phyloP scores from a whole-genome alignment of 2,329 filamentous ascomycete genomes.

The Fusarium redolens region DNA sequence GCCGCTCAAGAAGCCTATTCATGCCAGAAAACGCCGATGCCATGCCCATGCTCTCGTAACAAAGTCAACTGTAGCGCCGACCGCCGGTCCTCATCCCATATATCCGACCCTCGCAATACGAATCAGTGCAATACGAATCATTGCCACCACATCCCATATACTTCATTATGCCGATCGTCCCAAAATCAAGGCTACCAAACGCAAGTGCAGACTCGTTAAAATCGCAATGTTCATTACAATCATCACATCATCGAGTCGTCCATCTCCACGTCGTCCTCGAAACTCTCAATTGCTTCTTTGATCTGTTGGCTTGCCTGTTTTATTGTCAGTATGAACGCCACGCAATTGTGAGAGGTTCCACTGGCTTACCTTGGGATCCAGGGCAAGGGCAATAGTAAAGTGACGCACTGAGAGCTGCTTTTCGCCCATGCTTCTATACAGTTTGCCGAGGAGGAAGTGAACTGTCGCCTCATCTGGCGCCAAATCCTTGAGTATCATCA shows the following conservation, averaged over 20 bases:
- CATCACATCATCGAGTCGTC: conserved; percentile 73
- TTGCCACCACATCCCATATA: conserved; percentile 15
- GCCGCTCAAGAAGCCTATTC: conserved; percentile 27
- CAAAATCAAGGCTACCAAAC: conserved; percentile 33
- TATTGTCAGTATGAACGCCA: conserved; percentile 7
- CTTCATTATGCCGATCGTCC: conserved; percentile 33
- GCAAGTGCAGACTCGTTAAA: conserved; percentile 41
- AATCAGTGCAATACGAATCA: neutral
- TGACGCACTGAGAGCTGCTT: conserved; percentile 87
- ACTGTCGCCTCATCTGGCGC: conserved; percentile 96
- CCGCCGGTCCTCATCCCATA: conserved; percentile 11
- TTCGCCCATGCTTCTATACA: conserved; percentile 79
- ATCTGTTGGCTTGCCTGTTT: conserved; percentile 87
- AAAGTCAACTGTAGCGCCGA: conserved; percentile 36
- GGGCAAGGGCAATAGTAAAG: conserved; percentile 92
- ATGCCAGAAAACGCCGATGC: conserved; percentile 49
- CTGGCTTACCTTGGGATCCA: conserved; percentile 89
- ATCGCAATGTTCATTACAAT: conserved; percentile 48
- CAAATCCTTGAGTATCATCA: conserved; percentile 89
- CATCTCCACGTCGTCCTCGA: conserved; percentile 83
- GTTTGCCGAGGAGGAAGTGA: conserved; percentile 90
- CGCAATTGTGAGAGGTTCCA: neutral
- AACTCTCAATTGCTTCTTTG: conserved; percentile 94
- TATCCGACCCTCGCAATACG: conserved; percentile 9
- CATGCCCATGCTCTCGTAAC: conserved; percentile 50